Conservation (phyloP, 1,284 basidiomycete species). For the Mycena citricolor region DNA sequence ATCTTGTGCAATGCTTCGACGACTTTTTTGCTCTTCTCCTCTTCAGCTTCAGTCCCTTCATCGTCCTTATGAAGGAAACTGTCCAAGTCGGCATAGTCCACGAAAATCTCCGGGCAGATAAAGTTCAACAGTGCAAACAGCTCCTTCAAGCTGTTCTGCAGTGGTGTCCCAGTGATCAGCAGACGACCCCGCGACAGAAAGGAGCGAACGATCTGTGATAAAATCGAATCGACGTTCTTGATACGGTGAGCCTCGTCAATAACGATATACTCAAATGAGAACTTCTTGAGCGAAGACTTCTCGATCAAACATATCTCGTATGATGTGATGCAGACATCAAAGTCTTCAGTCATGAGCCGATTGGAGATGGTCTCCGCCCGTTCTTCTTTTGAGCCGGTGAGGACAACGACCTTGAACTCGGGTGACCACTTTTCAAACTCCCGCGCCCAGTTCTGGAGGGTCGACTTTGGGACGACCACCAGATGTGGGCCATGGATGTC, state of each 20-base stretch:
- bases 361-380: constrained; percentile 79
- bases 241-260: constrained; percentile 99
- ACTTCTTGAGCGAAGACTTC: constrained; percentile 88
- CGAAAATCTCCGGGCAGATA: constrained; percentile 84
- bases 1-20: constrained; percentile 99
- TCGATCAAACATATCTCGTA: constrained; percentile 99
- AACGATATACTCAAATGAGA: constrained; percentile 97
- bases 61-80: constrained; percentile 83
- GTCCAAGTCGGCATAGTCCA: constrained; percentile 73
- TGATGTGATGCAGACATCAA: constrained; percentile 94
- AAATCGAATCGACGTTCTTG: constrained; percentile 97
- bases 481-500: constrained; percentile 84
- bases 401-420: constrained; percentile 79
- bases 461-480: constrained; percentile 97
- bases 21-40: constrained; percentile 87
- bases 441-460: constrained; percentile 94
- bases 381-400: constrained; percentile 91
- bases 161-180: constrained; percentile 95
- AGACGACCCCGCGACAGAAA: constrained; percentile 89
- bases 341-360: constrained; percentile 83
- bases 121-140: constrained; percentile 96
- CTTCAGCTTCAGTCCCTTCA: constrained; percentile 70
- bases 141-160: constrained; percentile 98
- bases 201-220: constrained; percentile 92
- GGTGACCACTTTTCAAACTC: constrained; percentile 95